These are phyloP conservation scores for Vaccinium corymbosum DNA, from an alignment of 148 eudicot species.

Conservation along the genomic window DNA sequence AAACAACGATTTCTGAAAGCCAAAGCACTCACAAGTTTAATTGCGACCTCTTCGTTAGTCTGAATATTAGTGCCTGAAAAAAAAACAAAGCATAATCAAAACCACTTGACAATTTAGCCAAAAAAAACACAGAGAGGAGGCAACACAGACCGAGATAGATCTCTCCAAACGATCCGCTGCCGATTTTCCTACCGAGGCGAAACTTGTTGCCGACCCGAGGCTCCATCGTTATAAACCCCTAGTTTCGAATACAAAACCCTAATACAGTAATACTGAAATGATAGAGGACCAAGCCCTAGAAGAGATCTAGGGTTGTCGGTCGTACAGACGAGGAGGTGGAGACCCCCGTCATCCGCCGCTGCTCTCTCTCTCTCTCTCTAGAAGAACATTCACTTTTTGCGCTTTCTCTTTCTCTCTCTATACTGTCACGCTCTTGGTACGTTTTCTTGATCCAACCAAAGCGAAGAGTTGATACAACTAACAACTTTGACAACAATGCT, in stretches of 20 bases:
- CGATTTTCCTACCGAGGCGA: constrained; percentile 71
- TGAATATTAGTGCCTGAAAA: constrained; percentile 60
- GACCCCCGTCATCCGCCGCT: not conserved
- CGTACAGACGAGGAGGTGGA: not conserved
- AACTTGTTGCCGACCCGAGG: constrained; percentile 68
- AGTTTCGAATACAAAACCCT: constrained; percentile 6
- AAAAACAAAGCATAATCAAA: not conserved
- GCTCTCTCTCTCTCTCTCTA: constrained; percentile 20
- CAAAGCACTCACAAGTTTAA: constrained; percentile 62
- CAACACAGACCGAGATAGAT: constrained; percentile 54
- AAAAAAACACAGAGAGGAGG: not conserved
- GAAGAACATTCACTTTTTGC: not conserved
- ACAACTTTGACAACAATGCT: not conserved
- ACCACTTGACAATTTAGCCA: not conserved
- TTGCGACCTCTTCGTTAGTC: constrained; percentile 75
- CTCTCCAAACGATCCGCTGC: constrained; percentile 83
- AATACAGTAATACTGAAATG: not conserved
- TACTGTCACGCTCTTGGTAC: not conserved
- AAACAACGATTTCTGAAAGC: not conserved
- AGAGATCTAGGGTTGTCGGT: constrained; percentile 11
- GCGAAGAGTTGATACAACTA: constrained; percentile 1
- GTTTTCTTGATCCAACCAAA: not conserved
- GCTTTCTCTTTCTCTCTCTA: not conserved
- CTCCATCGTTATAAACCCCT: constrained; percentile 46
- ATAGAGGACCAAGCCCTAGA: not conserved